A percentile compares a stretch with the other conserved stretches of the same genome.
Evolutionary conservation across 768 basidiomycete species (phyloP).

Genomic region (Suillus luteus): DNA sequence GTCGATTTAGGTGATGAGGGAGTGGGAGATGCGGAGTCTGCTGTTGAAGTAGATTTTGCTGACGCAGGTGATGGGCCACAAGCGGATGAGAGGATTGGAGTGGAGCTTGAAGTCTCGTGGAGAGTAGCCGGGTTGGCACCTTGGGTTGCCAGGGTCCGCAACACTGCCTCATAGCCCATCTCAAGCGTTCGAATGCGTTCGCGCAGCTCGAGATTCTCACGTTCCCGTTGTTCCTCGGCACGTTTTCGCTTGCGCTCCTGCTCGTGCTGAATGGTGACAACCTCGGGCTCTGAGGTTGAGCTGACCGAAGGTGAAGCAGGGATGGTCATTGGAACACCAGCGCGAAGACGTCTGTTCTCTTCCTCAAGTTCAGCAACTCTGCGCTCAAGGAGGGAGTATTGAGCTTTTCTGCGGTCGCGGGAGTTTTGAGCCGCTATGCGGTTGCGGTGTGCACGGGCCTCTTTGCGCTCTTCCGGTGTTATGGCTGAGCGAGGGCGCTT

Average conservation of each 20-base stretch:
- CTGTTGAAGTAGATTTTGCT: slow-evolving; percentile 26
- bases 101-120: slow-evolving; percentile 17
- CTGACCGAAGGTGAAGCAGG: slow-evolving; percentile 22
- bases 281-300: slow-evolving; percentile 22
- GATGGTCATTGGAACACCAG: slow-evolving; percentile 42
- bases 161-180: slow-evolving; percentile 78
- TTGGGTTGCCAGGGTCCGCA: slow-evolving; percentile 72
- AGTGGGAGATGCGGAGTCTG: slow-evolving; percentile 26
- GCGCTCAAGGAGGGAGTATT: slow-evolving; percentile 68
- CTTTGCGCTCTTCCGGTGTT: slow-evolving; percentile 77
- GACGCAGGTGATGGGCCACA: slow-evolving; percentile 26
- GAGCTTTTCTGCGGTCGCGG: slow-evolving; percentile 86
- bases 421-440: slow-evolving; percentile 93
- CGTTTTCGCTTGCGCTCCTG: slow-evolving; percentile 36
- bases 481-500: slow-evolving; percentile 71
- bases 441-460: slow-evolving; percentile 89
- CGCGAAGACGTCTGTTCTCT: slow-evolving; percentile 77
- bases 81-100: slow-evolving; percentile 20
- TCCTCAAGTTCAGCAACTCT: slow-evolving; percentile 75
- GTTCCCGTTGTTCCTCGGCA: slow-evolving; percentile 48
- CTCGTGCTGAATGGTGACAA: slow-evolving; percentile 27
- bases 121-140: slow-evolving; percentile 34
- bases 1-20: slow-evolving; percentile 26
- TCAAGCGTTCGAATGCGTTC: slow-evolving; percentile 80
- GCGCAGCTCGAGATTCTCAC: slow-evolving; percentile 72